phyloP scores from a whole-genome alignment of 352 stramenopile species.

The Pythium periplocum region DNA sequence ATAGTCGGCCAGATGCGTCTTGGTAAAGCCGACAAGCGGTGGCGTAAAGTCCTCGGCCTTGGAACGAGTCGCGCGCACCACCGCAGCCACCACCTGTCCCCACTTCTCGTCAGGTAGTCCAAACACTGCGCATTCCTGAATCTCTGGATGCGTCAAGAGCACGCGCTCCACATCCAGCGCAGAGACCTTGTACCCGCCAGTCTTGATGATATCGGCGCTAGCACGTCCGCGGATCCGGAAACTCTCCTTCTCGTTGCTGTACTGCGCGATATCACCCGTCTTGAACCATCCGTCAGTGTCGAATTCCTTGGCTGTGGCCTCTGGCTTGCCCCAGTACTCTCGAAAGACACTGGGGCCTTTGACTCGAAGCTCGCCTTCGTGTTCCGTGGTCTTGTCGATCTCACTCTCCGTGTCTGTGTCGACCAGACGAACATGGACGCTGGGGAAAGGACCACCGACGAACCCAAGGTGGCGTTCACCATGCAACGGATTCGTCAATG shows the following conservation, averaged over 20 bases:
- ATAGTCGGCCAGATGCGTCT: constrained; percentile 74
- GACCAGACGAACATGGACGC: constrained; percentile 75
- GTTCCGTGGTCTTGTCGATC: constrained; percentile 26
- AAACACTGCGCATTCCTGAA: constrained; percentile 85
- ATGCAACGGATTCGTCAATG: constrained; percentile 80
- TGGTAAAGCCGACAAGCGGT: constrained; percentile 43
- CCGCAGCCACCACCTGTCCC: constrained; percentile 74
- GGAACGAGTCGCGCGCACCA: constrained; percentile 30
- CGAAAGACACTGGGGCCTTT: constrained; percentile 82
- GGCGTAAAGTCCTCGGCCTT: constrained; percentile 19
- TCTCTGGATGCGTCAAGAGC: constrained; percentile 74
- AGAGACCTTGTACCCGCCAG: constrained; percentile 90
- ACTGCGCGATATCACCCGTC: constrained; percentile 88
- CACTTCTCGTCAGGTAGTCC: constrained; percentile 79
- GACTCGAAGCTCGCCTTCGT: constrained; percentile 81
- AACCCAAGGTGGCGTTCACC: constrained; percentile 70
- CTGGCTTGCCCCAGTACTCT: constrained; percentile 81
- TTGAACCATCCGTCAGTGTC: constrained; percentile 87
- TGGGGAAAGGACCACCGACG: constrained; percentile 82
- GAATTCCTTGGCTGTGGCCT: constrained; percentile 84
- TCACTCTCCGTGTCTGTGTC: constrained; percentile 61
- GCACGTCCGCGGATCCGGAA: constrained; percentile 87
- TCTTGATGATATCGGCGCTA: constrained; percentile 92
- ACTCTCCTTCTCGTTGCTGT: constrained; percentile 53
- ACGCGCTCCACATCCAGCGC: constrained; percentile 87